Percentiles rank a stretch among this genome's conserved stretches.
phyloP scores from a whole-genome alignment of 495 filamentous ascomycete species.

The Podospora didyma region DNA sequence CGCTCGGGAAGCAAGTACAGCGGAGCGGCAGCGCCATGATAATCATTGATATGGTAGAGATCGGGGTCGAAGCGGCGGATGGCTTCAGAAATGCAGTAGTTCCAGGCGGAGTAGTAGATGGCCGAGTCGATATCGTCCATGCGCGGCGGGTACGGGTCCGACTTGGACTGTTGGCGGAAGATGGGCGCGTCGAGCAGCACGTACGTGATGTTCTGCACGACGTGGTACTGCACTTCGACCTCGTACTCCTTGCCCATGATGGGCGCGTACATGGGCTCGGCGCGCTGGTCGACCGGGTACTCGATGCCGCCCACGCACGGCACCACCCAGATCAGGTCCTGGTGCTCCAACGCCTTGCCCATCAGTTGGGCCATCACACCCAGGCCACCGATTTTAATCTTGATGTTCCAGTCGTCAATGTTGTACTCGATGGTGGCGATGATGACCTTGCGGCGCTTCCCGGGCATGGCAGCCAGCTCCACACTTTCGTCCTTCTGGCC shows the following conservation, averaged over 20 bases:
- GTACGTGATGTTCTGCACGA: conserved; percentile 64
- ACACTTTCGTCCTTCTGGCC: conserved; percentile 49
- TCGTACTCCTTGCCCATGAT: conserved; percentile 59
- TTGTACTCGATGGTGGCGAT: conserved; percentile 72
- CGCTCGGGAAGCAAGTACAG: conserved; percentile 57
- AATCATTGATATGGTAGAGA: conserved; percentile 75
- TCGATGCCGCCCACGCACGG: conserved; percentile 68
- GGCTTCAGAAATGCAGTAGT: conserved; percentile 60
- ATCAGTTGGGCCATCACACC: conserved; percentile 69
- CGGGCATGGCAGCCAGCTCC: conserved; percentile 31
- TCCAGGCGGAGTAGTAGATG: conserved; percentile 70
- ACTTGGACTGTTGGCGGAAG: conserved; percentile 60
- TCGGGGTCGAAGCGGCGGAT: conserved; percentile 57
- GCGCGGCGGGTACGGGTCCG: conserved; percentile 62
- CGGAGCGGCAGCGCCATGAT: conserved; percentile 67
- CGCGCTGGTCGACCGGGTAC: conserved; percentile 57
- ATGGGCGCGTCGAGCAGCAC: conserved; percentile 65
- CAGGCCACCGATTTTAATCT: conserved; percentile 67
- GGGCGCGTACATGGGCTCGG: conserved; percentile 58
- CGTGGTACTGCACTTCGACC: conserved; percentile 62
- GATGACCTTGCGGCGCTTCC: conserved; percentile 40
- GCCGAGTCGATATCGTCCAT: conserved; percentile 70
- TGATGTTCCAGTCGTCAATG: conserved; percentile 67
- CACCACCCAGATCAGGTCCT: conserved; percentile 69
- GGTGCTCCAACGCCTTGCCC: conserved; percentile 64